Base-by-base conservation (phyloP, 2,329 filamentous ascomycete species). In the Venturia oleaginea region DNA sequence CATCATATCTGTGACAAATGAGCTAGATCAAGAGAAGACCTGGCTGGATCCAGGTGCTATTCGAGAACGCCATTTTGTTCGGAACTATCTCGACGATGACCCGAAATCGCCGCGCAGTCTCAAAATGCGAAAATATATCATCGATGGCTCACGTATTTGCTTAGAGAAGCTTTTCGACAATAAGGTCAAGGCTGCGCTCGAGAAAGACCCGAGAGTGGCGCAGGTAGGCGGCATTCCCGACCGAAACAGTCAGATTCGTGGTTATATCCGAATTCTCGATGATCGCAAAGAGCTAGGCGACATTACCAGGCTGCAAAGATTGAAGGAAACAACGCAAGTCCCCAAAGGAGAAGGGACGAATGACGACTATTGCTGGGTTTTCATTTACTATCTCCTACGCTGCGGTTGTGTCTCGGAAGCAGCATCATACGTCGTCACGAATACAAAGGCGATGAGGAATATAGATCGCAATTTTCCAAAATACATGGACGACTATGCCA, bases 301-400 rank as follows among this genome's bases (percentile, higher is more conserved):
- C 37, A 34, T 46, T 17, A 55, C 40, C n/a, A 54, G n/a, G 15
- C 24, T 2, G 15, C 51, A 57, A 90, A 96, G 72, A 22, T 57
- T 57, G 27, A 57, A 57, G 30, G 51, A 57, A 57, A 72, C 48
- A 51, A 64, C 17, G 3, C 46, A 51, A 22, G n/a, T 51, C 46
- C 22, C 46, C 8, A 22, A 27, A 8, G 46, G 46, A 27, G 46
- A 51, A 22, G 46, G 27, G 46, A 51, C 46, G 8, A 48, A 64
- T 55, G 62, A 89, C 62, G 92, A 96, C 73, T 94, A 89, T 71
- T 89, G 92, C 68, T 99, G 94, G 94, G 92, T 92, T 54, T 83
- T 97, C 61, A 86, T 99, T 55, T 99, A 95, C 78, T 97, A 91
- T 76, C 83, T 97, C 48, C 79, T 99, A 30, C 86, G 94, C 57